Evolutionary conservation across 2,329 filamentous ascomycete genomes (phyloP), one percentile per base, ranked within the genome.

Genomic region (Sporothrix globosa): DNA sequence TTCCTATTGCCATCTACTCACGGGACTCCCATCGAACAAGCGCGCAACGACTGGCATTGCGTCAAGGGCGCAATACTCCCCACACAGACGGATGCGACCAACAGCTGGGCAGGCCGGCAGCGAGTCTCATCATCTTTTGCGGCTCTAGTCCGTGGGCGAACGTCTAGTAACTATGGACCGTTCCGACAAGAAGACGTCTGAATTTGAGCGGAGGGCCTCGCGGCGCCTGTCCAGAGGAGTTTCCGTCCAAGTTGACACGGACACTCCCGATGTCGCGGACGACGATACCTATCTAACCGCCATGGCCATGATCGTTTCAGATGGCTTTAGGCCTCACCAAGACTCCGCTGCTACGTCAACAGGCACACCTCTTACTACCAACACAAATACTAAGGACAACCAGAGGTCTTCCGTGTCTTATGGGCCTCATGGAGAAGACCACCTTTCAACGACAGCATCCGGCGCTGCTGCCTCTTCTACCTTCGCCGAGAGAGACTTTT

Each of bases 191-290:
- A 75, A 75, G 65, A 54, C 72, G 17, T 27, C 71, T 44, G 74
- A 73, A 7, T 69, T 75, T 30, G 75, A 75, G 61, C 71, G 73
- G 48, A 73, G 72, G 48, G 69, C 70, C 34, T 74, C 75, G 24
- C 39, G 66, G 41, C 72, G 73, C 21, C 46, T 65, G n/a, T 76
- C 74, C 24, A 41, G 72, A 7, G 34, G 66, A 1, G 27, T 72
- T 4, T 75, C 74, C 1, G n/a, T 73, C 9, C 67, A 72, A 17
- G 30, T 54, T 30, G 54, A 39, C 9, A 58, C 52, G 10, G 73
- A 72, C 34, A 27, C 48, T 14, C 52, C 67, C 44, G 68, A 72
- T 30, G 39, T 39, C 9, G 19, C 5, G 27, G 58, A 70, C 50
- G 34, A 70, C 1, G 68, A 72, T n/a, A 70, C 71, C 21, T 50